Base-by-base conservation (phyloP, 140 eudicot genomes). In the Stevia rebaudiana region DNA sequence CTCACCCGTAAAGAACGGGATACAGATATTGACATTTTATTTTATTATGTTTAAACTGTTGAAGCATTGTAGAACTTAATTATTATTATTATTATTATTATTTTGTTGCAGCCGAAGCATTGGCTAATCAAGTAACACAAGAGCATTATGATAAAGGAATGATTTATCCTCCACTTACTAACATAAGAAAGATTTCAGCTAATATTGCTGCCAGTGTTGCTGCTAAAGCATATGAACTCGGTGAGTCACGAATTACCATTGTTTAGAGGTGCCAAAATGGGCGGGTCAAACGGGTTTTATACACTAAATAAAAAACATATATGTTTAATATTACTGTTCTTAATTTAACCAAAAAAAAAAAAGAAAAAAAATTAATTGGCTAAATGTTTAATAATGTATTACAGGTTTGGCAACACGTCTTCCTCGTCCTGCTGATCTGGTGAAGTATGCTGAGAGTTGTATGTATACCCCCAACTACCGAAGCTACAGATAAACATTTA, bases 361-460 rank as follows among this genome's bases (percentile, higher is more conserved):
- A n/a, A n/a, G n/a, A n/a, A n/a, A n/a, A n/a, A n/a, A n/a, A n/a
- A n/a, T n/a, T n/a, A n/a, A n/a, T 4, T 28, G 33, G 4, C 33
- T 28, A 4, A 28, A 28, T 28, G 2, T 28, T 28, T 8, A n/a
- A n/a, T n/a, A n/a, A 55, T 30, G 62, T 28, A 17, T 56, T 30
- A 41, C 70, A 87, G 98, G 98, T 72, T 72, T 91, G 74, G 98
- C 98, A 17, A 87, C 94, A 0, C 90, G 87, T 18, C 94, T 87
- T 28, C 98, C 98, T 25, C 95, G 86, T 13, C 98, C 95, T 53
- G 80, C 76, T 6, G 71, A 91, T 72, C 74, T 91, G 57, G 79
- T 91, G 52, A 82, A 91, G 83, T 84, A 78, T 61, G 95, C 98
- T 12, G 95, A 91, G 82, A 84, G 96, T 76, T 91, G 98, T 80